phyloP scores from a whole-genome alignment of 192 early-diverging fungal species.

The Podila verticillata region DNA sequence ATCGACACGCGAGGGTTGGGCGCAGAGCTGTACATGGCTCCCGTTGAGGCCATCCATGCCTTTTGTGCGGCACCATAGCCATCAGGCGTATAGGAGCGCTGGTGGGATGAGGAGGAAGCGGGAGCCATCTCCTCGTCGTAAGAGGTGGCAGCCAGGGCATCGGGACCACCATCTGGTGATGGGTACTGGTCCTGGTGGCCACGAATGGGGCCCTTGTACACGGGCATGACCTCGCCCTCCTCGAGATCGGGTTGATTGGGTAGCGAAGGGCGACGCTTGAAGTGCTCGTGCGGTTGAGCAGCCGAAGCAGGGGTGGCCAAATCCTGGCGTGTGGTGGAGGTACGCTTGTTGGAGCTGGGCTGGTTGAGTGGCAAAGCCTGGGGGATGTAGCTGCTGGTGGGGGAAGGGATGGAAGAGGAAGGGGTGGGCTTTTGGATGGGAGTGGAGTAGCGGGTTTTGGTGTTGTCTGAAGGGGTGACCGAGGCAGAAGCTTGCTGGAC shows the following conservation, averaged over 20 bases:
- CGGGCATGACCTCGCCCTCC: slow-evolving; percentile 34
- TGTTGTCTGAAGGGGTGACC: slow-evolving; percentile 1
- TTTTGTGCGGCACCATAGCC: slow-evolving; percentile 10
- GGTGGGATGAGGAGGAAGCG: neutral
- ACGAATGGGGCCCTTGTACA: slow-evolving; percentile 23
- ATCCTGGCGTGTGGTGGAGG: slow-evolving; percentile 17
- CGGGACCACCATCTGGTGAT: slow-evolving; percentile 30
- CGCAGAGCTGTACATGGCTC: slow-evolving; percentile 16
- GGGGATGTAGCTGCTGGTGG: slow-evolving; percentile 23
- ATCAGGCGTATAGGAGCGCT: neutral
- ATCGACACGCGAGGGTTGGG: slow-evolving; percentile 17
- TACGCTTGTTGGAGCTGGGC: slow-evolving; percentile 38
- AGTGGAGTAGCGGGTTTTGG: slow-evolving; percentile 5
- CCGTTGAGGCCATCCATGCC: slow-evolving; percentile 14
- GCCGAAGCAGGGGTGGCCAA: slow-evolving; percentile 11
- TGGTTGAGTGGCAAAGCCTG: slow-evolving; percentile 13
- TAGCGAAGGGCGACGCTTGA: slow-evolving; percentile 37
- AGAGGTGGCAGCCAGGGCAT: neutral
- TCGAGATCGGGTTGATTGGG: slow-evolving; percentile 45
- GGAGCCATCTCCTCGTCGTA: neutral
- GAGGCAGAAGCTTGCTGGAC: slow-evolving; percentile 12
- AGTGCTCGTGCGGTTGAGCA: slow-evolving; percentile 17
- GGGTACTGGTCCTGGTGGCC: slow-evolving; percentile 41
- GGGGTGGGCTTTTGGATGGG: neutral
- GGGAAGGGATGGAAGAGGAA: slow-evolving; percentile 21